Percentiles rank a stretch among this genome's conserved stretches.
Conservation (phyloP, 2,329 filamentous ascomycete species). For the Apiospora aurea region DNA sequence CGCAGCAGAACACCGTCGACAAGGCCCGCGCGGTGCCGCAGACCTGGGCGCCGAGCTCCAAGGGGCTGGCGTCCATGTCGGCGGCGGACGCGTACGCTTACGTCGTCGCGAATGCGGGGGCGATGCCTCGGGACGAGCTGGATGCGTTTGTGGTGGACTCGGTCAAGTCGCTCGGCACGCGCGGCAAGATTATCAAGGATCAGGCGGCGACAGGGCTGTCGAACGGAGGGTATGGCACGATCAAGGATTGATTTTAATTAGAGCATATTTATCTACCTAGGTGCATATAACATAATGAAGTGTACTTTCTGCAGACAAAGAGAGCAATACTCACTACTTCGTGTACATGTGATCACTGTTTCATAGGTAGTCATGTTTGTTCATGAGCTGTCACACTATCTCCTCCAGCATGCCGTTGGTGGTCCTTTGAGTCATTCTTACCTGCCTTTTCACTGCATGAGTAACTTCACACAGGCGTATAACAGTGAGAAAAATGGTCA, state of each 20-base stretch:
- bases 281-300: background rate
- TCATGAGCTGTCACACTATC: background rate
- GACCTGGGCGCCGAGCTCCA: slow-evolving; percentile 35
- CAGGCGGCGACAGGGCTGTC: slow-evolving; percentile 36
- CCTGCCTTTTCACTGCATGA: no score
- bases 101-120: slow-evolving; percentile 46
- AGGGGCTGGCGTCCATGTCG: slow-evolving; percentile 36
- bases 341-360: background rate
- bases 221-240: slow-evolving; percentile 38
- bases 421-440: no score
- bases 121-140: slow-evolving; percentile 40
- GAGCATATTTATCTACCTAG: background rate
- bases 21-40: background rate
- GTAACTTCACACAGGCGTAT: no score
- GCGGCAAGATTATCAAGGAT: slow-evolving; percentile 35
- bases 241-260: background rate
- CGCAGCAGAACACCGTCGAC: slow-evolving; percentile 27
- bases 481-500: no score
- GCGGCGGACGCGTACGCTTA: slow-evolving; percentile 45
- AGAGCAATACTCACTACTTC: background rate
- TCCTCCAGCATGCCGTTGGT: no score
- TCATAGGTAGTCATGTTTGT: no score
- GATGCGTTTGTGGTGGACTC: slow-evolving; percentile 37
- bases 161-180: slow-evolving; percentile 33
- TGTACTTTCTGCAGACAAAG: background rate